These are phyloP conservation scores for Pythium utonaiense DNA, from an alignment of 352 stramenopile species.

Conservation along the genomic window DNA sequence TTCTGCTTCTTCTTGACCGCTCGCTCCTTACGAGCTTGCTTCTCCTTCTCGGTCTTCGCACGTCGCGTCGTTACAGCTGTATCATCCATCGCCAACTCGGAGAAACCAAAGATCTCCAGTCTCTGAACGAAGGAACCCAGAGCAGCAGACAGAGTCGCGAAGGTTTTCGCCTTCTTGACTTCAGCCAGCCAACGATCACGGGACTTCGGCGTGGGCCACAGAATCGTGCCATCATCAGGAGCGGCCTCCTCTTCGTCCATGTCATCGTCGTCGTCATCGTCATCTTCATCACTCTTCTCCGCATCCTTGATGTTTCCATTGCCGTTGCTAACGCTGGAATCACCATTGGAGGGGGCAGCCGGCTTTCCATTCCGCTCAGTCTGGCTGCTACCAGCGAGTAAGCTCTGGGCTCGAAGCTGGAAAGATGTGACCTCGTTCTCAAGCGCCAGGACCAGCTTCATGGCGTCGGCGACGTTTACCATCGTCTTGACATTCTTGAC, in stretches of 20 bases:
- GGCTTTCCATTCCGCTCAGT: slow-evolving; percentile 16
- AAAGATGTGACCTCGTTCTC: slow-evolving; percentile 65
- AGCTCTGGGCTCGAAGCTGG: slow-evolving; percentile 33
- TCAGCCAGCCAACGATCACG: slow-evolving; percentile 67
- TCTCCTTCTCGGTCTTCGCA: slow-evolving; percentile 69
- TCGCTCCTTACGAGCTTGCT: slow-evolving; percentile 63
- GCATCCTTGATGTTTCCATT: slow-evolving; percentile 28
- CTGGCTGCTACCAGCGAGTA: slow-evolving; percentile 9
- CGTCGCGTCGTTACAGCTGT: slow-evolving; percentile 38
- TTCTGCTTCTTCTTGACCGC: slow-evolving; percentile 69
- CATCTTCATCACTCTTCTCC: slow-evolving; percentile 68
- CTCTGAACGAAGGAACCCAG: slow-evolving; percentile 67
- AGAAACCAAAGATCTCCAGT: slow-evolving; percentile 60
- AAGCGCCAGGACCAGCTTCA: slow-evolving; percentile 42
- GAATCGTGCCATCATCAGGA: slow-evolving; percentile 48
- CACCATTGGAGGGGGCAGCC: slow-evolving; percentile 4
- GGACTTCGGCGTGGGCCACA: slow-evolving; percentile 74
- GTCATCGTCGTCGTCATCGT: slow-evolving; percentile 73
- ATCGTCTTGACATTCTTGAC: slow-evolving; percentile 39
- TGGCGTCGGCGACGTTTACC: slow-evolving; percentile 34
- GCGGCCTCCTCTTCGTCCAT: slow-evolving; percentile 50
- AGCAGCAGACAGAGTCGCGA: slow-evolving; percentile 53
- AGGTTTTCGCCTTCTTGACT: slow-evolving; percentile 47
- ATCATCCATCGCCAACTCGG: slow-evolving; percentile 47
- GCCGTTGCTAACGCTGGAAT: neutral